phyloP scores from a whole-genome alignment of 2,329 filamentous ascomycete genomes.

The Cytospora piceae region DNA sequence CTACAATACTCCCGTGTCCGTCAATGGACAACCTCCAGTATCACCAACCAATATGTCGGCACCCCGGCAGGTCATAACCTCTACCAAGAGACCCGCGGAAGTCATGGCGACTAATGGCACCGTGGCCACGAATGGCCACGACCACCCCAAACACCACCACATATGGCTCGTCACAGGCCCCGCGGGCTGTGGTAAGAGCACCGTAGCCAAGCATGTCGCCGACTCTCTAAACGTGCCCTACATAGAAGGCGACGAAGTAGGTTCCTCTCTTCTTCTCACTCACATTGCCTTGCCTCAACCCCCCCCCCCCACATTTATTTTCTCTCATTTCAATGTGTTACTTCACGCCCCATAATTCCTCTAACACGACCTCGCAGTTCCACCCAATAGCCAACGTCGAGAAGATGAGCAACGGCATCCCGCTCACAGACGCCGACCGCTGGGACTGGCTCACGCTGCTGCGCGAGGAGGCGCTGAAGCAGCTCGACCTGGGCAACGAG shows the following conservation, averaged over 20 bases:
- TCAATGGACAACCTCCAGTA: constrained; percentile 45
- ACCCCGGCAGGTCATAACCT: constrained; percentile 35
- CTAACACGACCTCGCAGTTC: constrained; percentile 56
- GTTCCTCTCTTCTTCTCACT: constrained; percentile 36
- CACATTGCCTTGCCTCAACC: too few species aligned
- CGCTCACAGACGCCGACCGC: constrained; percentile 88
- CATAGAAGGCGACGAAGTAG: constrained; percentile 78
- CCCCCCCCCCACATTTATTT: background rate
- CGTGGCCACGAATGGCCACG: constrained; percentile 35
- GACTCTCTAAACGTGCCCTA: constrained; percentile 67
- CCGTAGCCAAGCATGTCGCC: constrained; percentile 69
- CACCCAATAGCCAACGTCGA: constrained; percentile 79
- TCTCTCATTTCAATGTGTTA: background rate
- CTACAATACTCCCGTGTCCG: constrained; percentile 51
- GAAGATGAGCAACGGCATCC: constrained; percentile 85
- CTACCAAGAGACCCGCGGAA: constrained; percentile 38
- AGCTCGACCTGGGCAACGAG: constrained; percentile 58
- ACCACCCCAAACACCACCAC: constrained; percentile 56
- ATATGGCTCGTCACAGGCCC: constrained; percentile 83
- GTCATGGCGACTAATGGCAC: constrained; percentile 39
- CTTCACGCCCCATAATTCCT: background rate
- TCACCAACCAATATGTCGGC: constrained; percentile 36
- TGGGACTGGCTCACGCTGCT: constrained; percentile 94
- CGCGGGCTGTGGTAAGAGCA: constrained; percentile 79
- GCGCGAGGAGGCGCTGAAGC: constrained; percentile 67